phyloP scores from a whole-genome alignment of 371 early-diverging fungal species.

The Apophysomyces elegans region DNA sequence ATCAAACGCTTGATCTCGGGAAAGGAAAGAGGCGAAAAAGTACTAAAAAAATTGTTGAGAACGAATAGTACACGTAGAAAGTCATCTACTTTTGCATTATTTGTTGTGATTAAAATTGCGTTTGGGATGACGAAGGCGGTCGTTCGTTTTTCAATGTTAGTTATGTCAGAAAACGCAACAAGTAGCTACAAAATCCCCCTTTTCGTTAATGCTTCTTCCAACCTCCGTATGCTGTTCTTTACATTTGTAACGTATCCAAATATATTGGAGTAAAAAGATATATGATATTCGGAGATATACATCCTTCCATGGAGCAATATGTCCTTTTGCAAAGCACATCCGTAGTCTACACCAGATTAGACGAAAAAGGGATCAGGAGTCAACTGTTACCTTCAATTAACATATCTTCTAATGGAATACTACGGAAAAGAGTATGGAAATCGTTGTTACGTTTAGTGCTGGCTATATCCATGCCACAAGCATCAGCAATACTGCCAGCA shows the following conservation, averaged over 20 bases:
- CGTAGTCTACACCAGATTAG: slow-evolving; percentile 67
- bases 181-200: slow-evolving; percentile 53
- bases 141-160: slow-evolving; percentile 73
- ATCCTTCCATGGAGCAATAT: slow-evolving; percentile 91
- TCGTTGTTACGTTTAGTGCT: slow-evolving; percentile 45
- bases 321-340: slow-evolving; percentile 92
- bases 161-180: slow-evolving; percentile 76
- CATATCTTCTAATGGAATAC: slow-evolving; percentile 52
- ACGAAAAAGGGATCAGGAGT: background rate
- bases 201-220: background rate
- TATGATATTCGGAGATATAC: slow-evolving; percentile 83
- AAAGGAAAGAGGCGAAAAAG: slow-evolving; percentile 75
- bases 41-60: slow-evolving; percentile 32
- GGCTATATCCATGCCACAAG: slow-evolving; percentile 22
- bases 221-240: slow-evolving; percentile 19
- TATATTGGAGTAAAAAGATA: slow-evolving; percentile 95
- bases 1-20: slow-evolving; percentile 69
- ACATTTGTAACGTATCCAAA: slow-evolving; percentile 94
- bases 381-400: slow-evolving; percentile 50
- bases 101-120: slow-evolving; percentile 75
- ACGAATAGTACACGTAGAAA: background rate
- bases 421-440: slow-evolving; percentile 54
- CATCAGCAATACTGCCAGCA: slow-evolving; percentile 12
- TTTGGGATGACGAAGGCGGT: slow-evolving; percentile 85
- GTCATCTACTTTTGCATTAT: slow-evolving; percentile 52